A percentile compares a stretch with the other conserved stretches of the same genome.
Conservation (phyloP, 2,329 filamentous ascomycete species). For the Massarina eburnea region DNA sequence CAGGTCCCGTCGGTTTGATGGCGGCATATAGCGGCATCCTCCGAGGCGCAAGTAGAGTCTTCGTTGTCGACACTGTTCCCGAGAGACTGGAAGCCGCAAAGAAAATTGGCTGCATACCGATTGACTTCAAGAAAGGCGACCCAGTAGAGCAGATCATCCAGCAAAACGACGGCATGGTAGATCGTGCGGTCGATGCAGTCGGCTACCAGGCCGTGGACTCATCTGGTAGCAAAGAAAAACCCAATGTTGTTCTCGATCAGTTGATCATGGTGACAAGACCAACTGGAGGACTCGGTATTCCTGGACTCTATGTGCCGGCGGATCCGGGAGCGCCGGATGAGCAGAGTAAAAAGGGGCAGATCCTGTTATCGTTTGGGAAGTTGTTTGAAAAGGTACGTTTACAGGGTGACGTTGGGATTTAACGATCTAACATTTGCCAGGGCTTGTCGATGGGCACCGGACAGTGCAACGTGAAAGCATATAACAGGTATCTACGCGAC, state of each 20-base stretch:
- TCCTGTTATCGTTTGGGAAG: constrained; percentile 66
- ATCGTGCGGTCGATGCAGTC: constrained; percentile 66
- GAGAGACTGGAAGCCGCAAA: constrained; percentile 61
- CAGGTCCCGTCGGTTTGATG: constrained; percentile 64
- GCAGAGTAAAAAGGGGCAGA: constrained; percentile 63
- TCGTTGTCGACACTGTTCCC: constrained; percentile 63
- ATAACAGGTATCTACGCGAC: constrained; percentile 67
- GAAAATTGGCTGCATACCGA: constrained; percentile 63
- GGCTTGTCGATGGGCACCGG: constrained; percentile 63
- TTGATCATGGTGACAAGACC: constrained; percentile 64
- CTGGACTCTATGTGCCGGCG: constrained; percentile 55
- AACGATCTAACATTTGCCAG: constrained; percentile 43
- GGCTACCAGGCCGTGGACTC: constrained; percentile 63
- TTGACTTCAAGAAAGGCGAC: constrained; percentile 63
- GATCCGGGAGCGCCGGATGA: constrained; percentile 66
- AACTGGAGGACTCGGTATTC: constrained; percentile 64
- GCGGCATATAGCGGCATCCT: constrained; percentile 65
- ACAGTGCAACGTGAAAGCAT: constrained; percentile 69
- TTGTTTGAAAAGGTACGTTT: constrained; percentile 64
- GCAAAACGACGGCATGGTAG: constrained; percentile 62
- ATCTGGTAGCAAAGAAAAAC: constrained; percentile 60
- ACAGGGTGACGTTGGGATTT: too few relatives aligned
- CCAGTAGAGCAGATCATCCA: constrained; percentile 63
- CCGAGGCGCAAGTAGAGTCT: constrained; percentile 63
- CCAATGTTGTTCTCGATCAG: constrained; percentile 65